Evolutionary conservation across 2,329 filamentous ascomycete species (phyloP).

Genomic region (Penicillium sp.): DNA sequence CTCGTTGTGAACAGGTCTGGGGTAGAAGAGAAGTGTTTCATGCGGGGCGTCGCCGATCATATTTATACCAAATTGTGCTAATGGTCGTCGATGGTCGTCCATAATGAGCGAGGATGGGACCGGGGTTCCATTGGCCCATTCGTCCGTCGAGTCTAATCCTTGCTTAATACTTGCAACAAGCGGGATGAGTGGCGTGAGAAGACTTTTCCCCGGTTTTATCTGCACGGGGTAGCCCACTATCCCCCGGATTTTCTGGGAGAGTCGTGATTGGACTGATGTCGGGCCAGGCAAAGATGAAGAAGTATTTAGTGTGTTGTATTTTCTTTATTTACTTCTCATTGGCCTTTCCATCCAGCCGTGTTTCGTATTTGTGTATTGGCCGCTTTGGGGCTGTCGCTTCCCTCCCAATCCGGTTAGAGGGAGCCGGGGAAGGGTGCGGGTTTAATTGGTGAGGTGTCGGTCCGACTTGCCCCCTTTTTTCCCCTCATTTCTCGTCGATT

Average conservation of each 20-base stretch:
- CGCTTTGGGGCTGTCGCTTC: neutral
- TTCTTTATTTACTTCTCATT: neutral
- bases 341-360: neutral
- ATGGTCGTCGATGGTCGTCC: neutral
- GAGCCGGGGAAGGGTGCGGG: rapidly evolving
- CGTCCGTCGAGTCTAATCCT: neutral
- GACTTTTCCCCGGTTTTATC: constrained; percentile 4
- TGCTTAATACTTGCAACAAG: neutral
- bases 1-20: neutral
- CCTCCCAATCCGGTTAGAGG: neutral
- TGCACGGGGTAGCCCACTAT: neutral
- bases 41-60: neutral
- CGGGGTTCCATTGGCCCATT: constrained; percentile 5
- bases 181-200: neutral
- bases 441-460: constrained; percentile 4
- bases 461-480: neutral
- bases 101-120: neutral
- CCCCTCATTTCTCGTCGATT: neutral
- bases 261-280: neutral
- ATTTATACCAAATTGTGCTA: neutral
- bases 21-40: neutral
- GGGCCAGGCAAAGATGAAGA: neutral
- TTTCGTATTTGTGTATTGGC: neutral
- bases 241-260: constrained; percentile 1
- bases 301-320: no score